Percentiles rank a stretch among this genome's conserved stretches.
Evolutionary conservation across 2,329 filamentous ascomycete species (phyloP).

Genomic region (Apiospora aurea): DNA sequence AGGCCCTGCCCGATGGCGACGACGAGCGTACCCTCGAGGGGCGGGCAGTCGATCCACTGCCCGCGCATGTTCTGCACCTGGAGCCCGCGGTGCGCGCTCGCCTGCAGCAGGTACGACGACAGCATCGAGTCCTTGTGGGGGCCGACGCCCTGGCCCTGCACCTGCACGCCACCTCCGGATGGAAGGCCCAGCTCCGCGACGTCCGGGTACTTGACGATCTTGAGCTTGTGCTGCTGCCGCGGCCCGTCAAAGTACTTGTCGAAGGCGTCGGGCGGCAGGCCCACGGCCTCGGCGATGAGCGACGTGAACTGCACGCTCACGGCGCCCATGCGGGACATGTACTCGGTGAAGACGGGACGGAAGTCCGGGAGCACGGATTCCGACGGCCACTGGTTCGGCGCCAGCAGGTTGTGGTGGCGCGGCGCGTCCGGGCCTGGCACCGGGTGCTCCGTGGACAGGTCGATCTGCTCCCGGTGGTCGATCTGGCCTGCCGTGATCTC

Average conservation of each 20-base stretch:
- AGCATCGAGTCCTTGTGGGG: constrained; percentile 89
- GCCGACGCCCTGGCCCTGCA: constrained; percentile 67
- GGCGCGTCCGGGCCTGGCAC: constrained; percentile 69
- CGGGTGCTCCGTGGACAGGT: constrained; percentile 81
- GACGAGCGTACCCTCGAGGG: constrained; percentile 78
- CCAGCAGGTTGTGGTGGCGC: constrained; percentile 76
- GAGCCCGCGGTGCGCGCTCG: constrained; percentile 75
- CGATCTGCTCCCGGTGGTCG: constrained; percentile 87
- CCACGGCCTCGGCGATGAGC: constrained; percentile 85
- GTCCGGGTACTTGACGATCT: constrained; percentile 88
- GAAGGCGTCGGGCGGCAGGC: constrained; percentile 73
- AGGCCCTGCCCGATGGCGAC: constrained; percentile 89
- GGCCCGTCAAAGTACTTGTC: constrained; percentile 76
- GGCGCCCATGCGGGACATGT: constrained; percentile 77
- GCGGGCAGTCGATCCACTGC: constrained; percentile 83
- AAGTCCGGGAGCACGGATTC: constrained; percentile 69
- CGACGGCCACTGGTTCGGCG: constrained; percentile 83
- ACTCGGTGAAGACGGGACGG: constrained; percentile 72
- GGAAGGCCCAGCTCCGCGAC: constrained; percentile 60
- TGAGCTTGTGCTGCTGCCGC: constrained; percentile 80
- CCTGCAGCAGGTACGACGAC: constrained; percentile 82
- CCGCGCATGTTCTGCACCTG: constrained; percentile 84
- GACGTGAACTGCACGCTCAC: constrained; percentile 79
- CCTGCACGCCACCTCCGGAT: constrained; percentile 34
- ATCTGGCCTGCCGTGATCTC: constrained; percentile 76